Conservation (phyloP, 2,329 filamentous ascomycete genomes). For the Neonectria faginata region DNA sequence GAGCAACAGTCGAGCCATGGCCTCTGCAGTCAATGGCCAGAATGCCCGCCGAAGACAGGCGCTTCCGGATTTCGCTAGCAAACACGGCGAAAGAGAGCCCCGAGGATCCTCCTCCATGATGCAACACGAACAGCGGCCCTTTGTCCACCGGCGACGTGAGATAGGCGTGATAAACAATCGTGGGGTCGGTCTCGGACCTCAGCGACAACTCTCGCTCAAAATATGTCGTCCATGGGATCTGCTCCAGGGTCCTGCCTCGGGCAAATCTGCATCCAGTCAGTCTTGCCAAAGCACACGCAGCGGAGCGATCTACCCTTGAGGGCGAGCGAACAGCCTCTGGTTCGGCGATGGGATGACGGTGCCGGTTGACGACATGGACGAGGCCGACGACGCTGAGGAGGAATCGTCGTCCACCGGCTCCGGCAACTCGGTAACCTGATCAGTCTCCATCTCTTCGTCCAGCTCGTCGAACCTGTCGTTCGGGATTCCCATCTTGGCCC, state of each 20-base stretch:
- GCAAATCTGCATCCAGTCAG: slow-evolving; percentile 55
- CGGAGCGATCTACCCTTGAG: slow-evolving; percentile 66
- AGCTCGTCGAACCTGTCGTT: slow-evolving; percentile 63
- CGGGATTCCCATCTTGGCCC: slow-evolving; percentile 75
- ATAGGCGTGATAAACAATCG: slow-evolving; percentile 84
- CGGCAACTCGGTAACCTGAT: slow-evolving; percentile 60
- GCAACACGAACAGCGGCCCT: slow-evolving; percentile 89
- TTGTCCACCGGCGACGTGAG: slow-evolving; percentile 81
- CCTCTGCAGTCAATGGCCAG: slow-evolving; percentile 87
- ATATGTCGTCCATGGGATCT: slow-evolving; percentile 87
- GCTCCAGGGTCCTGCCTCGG: slow-evolving; percentile 68
- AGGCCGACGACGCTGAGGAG: slow-evolving; percentile 80
- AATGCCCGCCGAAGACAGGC: slow-evolving; percentile 83
- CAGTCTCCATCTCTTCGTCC: slow-evolving; percentile 63
- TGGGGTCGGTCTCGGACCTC: slow-evolving; percentile 56
- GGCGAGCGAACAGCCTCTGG: slow-evolving; percentile 78
- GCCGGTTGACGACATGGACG: slow-evolving; percentile 89
- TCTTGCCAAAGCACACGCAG: slow-evolving; percentile 27
- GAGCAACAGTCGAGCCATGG: slow-evolving; percentile 79
- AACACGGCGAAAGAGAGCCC: slow-evolving; percentile 91
- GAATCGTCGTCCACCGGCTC: slow-evolving; percentile 70
- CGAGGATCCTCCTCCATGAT: slow-evolving; percentile 94
- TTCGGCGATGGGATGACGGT: slow-evolving; percentile 87
- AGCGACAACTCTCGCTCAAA: slow-evolving; percentile 90
- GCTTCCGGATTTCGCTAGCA: slow-evolving; percentile 79